phyloP scores from a whole-genome alignment of 1,284 basidiomycete species.

The Boletus calvinii region DNA sequence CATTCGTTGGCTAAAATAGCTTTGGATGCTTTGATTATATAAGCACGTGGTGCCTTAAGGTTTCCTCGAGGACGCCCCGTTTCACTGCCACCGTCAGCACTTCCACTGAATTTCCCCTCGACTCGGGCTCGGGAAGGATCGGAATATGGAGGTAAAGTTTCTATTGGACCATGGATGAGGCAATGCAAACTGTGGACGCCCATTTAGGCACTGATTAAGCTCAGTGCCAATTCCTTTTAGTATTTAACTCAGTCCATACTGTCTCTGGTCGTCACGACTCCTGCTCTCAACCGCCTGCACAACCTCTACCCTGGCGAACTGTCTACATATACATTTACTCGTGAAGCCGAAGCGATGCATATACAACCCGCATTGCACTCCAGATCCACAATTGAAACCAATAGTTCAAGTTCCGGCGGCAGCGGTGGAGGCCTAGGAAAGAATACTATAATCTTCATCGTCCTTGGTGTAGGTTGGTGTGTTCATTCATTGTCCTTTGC shows the following conservation, averaged over 20 bases:
- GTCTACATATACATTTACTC: conserved; percentile 3
- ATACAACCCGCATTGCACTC: conserved; percentile 11
- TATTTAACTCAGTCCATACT: conserved; percentile 22
- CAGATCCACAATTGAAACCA: conserved; percentile 12
- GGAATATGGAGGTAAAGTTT: conserved; percentile 18
- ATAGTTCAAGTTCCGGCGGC: neutral
- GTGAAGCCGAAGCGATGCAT: conserved; percentile 7
- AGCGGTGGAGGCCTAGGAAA: conserved; percentile 5
- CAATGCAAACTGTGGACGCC: conserved; percentile 20
- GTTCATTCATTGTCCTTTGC: conserved; percentile 12
- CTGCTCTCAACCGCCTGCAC: conserved; percentile 3
- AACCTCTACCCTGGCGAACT: conserved; percentile 1
- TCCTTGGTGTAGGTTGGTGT: conserved; percentile 30
- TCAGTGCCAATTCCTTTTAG: conserved; percentile 11
- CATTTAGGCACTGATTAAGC: conserved; percentile 15
- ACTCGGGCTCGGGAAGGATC: conserved; percentile 15
- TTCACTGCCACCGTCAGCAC: conserved; percentile 25
- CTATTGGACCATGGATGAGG: conserved; percentile 24
- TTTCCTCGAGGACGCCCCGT: conserved; percentile 22
- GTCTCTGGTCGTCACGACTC: conserved; percentile 11
- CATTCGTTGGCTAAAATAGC: conserved; percentile 7
- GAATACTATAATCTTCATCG: conserved; percentile 27
- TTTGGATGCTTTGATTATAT: conserved; percentile 6
- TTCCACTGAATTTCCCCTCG: conserved; percentile 12
- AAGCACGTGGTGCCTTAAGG: conserved; percentile 16